A percentile compares a stretch with the other conserved stretches of the same genome.
These are phyloP conservation scores for Cutaneotrichosporon sp. DNA, from an alignment of 1,284 basidiomycete genomes.

Conservation along the genomic window DNA sequence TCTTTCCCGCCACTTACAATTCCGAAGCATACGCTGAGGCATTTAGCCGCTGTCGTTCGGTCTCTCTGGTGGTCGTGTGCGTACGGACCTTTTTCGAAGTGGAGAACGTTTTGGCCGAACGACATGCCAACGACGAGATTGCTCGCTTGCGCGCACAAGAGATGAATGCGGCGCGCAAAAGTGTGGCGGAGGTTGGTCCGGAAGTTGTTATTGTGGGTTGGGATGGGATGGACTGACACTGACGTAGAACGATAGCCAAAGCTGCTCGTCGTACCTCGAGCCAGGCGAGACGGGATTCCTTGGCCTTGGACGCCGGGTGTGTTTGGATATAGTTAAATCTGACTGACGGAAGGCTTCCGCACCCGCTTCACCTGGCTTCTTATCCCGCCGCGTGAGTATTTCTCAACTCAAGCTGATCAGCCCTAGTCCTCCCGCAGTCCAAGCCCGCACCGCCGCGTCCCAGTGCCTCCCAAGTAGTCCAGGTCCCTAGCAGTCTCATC, in stretches of 20 bases:
- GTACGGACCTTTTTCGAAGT: slow-evolving; percentile 1
- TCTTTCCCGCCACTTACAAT: not conserved
- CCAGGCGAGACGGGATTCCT: not conserved
- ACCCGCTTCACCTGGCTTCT: not conserved
- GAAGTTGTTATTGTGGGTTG: not conserved
- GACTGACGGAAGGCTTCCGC: not conserved
- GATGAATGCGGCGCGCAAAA: not conserved
- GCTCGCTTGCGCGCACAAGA: not conserved
- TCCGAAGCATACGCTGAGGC: not conserved
- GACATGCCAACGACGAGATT: not conserved
- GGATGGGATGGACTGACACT: not conserved
- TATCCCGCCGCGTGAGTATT: not conserved
- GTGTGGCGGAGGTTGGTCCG: not conserved
- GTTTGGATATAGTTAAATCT: not conserved
- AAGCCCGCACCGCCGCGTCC: not conserved
- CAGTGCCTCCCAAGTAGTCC: not conserved
- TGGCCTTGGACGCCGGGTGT: not conserved
- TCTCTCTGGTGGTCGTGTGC: not conserved
- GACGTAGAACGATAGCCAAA: not conserved
- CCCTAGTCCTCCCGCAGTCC: not conserved
- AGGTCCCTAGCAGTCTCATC: not conserved
- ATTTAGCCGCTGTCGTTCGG: not conserved
- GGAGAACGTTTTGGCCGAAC: not conserved
- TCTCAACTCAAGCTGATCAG: not conserved
- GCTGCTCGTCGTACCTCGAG: not conserved